phyloP scores from a whole-genome alignment of 1,284 basidiomycete species.

The Sanghuangporus baumii region DNA sequence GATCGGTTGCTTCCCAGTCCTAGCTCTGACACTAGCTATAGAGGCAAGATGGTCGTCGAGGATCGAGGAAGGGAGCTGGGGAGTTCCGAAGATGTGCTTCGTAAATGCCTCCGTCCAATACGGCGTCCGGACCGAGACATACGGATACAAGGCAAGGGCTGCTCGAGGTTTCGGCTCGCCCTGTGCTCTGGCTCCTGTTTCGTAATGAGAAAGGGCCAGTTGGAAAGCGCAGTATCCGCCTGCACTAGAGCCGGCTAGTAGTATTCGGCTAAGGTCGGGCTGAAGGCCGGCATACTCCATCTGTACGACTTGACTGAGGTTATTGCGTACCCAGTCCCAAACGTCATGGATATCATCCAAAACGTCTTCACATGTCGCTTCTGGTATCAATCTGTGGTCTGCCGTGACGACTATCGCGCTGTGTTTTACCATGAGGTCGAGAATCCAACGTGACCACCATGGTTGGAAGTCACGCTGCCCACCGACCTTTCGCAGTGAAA shows the following conservation, averaged over 20 bases:
- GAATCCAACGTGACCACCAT: constrained; percentile 8
- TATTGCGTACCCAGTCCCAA: constrained; percentile 4
- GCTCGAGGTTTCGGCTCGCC: background rate
- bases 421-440: constrained; percentile 2
- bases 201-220: constrained; percentile 5
- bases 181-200: background rate
- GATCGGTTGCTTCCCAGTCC: constrained; percentile 4
- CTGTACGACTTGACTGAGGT: background rate
- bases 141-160: constrained; percentile 4
- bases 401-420: constrained; percentile 7
- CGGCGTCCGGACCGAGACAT: constrained; percentile 5
- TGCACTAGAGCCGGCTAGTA: constrained; percentile 11
- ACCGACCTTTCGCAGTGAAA: constrained; percentile 4
- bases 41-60: constrained; percentile 9
- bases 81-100: constrained; percentile 7
- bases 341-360: constrained; percentile 11
- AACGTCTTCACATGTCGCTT: constrained; percentile 9
- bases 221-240: constrained; percentile 14
- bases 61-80: constrained; percentile 1
- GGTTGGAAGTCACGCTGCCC: constrained; percentile 9
- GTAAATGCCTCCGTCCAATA: constrained; percentile 4
- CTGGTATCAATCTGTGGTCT: constrained; percentile 11
- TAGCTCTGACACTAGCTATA: background rate
- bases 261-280: constrained; percentile 1
- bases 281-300: background rate